Conservation (phyloP, 345 rosid species). For the Boechera retrofracta region DNA sequence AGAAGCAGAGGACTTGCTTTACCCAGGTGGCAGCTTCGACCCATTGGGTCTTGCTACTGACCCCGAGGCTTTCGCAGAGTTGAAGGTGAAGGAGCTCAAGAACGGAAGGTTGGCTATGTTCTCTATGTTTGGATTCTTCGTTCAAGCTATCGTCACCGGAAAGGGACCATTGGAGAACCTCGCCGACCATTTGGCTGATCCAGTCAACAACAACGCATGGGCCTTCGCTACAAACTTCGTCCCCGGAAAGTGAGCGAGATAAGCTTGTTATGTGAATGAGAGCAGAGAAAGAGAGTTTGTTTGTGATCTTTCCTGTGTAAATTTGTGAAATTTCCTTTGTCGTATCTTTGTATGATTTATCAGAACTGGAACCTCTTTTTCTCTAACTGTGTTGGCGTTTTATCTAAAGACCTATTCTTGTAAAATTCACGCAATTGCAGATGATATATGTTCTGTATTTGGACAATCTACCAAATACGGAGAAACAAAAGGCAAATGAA, state of each 20-base stretch:
- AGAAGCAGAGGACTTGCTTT: slow-evolving; percentile 71
- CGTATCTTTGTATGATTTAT: slow-evolving; percentile 27
- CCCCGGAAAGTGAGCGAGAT: slow-evolving; percentile 71
- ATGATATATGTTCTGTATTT: slow-evolving; percentile 10
- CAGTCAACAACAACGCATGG: slow-evolving; percentile 93
- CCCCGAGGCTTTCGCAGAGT: slow-evolving; percentile 84
- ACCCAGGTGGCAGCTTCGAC: slow-evolving; percentile 87
- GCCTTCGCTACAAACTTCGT: slow-evolving; percentile 87
- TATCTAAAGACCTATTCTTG: background rate
- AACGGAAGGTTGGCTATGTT: slow-evolving; percentile 88
- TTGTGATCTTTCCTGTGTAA: slow-evolving; percentile 31
- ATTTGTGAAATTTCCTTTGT: slow-evolving; percentile 34
- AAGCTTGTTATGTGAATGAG: slow-evolving; percentile 39
- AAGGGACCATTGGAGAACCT: slow-evolving; percentile 82
- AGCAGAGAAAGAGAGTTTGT: slow-evolving; percentile 21
- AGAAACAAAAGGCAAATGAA: slow-evolving; percentile 26
- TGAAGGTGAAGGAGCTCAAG: slow-evolving; percentile 85
- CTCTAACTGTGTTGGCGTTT: slow-evolving; percentile 26
- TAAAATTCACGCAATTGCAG: slow-evolving; percentile 20
- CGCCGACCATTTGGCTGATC: slow-evolving; percentile 85
- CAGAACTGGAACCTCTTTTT: slow-evolving; percentile 37
- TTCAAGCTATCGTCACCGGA: slow-evolving; percentile 86
- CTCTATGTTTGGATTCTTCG: slow-evolving; percentile 89
- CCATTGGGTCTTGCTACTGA: slow-evolving; percentile 82
- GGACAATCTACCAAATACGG: slow-evolving; percentile 10